These are phyloP conservation scores for Artemisia princeps DNA, from an alignment of 140 eudicot species.

Conservation along the genomic window DNA sequence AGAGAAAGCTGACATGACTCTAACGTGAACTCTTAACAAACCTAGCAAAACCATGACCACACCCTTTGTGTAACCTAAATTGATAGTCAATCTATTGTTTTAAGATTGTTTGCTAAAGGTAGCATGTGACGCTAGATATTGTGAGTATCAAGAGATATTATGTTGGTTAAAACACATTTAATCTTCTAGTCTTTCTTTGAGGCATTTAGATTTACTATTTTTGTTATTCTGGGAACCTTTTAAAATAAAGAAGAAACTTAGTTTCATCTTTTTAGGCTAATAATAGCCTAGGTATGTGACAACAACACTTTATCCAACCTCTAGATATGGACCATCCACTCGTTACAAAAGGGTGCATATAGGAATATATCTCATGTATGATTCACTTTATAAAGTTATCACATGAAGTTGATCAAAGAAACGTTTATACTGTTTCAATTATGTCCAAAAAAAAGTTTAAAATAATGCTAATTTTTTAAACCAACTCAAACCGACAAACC, in stretches of 20 bases:
- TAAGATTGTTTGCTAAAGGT: too few relatives aligned
- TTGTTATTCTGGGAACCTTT: slow-evolving; percentile 2
- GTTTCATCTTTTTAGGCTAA: slow-evolving; percentile 22
- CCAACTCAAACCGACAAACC: too few relatives aligned
- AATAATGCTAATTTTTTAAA: too few relatives aligned
- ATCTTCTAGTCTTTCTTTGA: too few relatives aligned
- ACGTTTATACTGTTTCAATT: slow-evolving; percentile 3
- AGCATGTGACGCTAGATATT: too few relatives aligned
- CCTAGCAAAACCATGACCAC: too few relatives aligned
- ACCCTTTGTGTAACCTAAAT: too few relatives aligned
- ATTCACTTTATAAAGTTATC: slow-evolving; percentile 20
- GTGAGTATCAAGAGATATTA: too few relatives aligned
- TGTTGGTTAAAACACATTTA: too few relatives aligned
- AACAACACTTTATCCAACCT: slow-evolving; percentile 29
- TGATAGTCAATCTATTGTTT: too few relatives aligned
- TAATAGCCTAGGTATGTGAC: slow-evolving; percentile 24
- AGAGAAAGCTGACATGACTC: too few relatives aligned
- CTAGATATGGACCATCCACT: slow-evolving; percentile 28
- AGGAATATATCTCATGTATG: slow-evolving; percentile 18
- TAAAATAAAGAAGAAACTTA: slow-evolving; percentile 13
- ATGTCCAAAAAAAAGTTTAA: not conserved
- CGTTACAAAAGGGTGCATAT: slow-evolving; percentile 26
- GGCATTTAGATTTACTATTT: not conserved
- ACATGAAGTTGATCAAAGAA: not conserved
- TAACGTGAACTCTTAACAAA: too few relatives aligned